A percentile compares a stretch with the other conserved stretches of the same genome.
These are phyloP conservation scores for Puccinia coronata DNA, from an alignment of 1,284 basidiomycete genomes.

Conservation along the genomic window DNA sequence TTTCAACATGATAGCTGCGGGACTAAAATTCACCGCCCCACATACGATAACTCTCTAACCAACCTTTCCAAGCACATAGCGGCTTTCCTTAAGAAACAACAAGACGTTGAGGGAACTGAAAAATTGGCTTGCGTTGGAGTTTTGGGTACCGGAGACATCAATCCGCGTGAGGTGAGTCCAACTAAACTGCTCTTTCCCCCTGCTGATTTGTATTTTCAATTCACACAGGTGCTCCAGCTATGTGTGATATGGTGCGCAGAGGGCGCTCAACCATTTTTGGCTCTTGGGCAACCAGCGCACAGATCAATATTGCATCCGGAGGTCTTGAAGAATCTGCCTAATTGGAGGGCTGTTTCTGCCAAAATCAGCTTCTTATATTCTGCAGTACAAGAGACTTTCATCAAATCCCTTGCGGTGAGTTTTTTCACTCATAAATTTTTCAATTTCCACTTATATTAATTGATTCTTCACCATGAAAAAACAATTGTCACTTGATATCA, in stretches of 20 bases:
- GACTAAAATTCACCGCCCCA: slow-evolving; percentile 3
- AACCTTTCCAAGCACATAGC: slow-evolving; percentile 9
- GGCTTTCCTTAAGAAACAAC: not conserved
- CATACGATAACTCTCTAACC: not conserved
- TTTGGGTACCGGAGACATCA: not conserved
- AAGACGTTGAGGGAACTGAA: not conserved
- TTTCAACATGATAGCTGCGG: not conserved
- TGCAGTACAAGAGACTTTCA: not conserved
- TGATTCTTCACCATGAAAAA: no score
- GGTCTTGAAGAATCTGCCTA: not conserved
- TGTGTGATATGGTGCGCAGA: slow-evolving; percentile 15
- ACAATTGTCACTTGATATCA: no score
- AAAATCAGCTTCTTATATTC: not conserved
- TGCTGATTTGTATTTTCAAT: not conserved
- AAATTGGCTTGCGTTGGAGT: not conserved
- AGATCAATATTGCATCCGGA: not conserved
- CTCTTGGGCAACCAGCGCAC: not conserved
- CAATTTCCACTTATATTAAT: not conserved
- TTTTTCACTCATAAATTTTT: not conserved
- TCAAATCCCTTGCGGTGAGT: slow-evolving; percentile 2
- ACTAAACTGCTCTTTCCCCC: no score
- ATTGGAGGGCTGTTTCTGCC: not conserved
- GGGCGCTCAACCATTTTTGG: no score
- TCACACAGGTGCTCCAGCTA: not conserved
- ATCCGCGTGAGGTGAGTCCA: slow-evolving; percentile 2